phyloP scores from a whole-genome alignment of 805 yeast genomes.

The Candida tibetensis region DNA sequence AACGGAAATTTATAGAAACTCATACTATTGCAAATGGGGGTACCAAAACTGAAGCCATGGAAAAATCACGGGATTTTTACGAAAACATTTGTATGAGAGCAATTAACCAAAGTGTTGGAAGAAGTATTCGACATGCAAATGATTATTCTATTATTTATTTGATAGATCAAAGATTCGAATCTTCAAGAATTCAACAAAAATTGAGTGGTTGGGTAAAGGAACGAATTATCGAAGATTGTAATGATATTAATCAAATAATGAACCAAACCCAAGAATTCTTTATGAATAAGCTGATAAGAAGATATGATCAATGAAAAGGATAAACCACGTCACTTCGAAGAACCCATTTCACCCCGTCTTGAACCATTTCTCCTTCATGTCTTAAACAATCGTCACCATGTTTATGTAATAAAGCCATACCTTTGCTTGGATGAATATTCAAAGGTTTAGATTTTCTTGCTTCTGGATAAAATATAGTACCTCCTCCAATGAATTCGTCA shows the following conservation, averaged over 20 bases:
- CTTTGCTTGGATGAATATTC: conserved; percentile 48
- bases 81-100: conserved; percentile 89
- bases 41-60: conserved; percentile 42
- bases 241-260: conserved; percentile 12
- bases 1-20: conserved; percentile 59
- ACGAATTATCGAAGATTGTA: conserved; percentile 13
- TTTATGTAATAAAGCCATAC: conserved; percentile 59
- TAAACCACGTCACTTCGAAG: conserved; percentile 55
- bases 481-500: conserved; percentile 57
- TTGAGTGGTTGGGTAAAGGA: conserved; percentile 69
- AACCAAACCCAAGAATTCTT: conserved; percentile 29
- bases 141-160: conserved; percentile 79
- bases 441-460: conserved; percentile 20
- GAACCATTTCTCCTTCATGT: conserved; percentile 57
- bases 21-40: conserved; percentile 49
- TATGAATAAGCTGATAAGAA: conserved; percentile 12
- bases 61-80: conserved; percentile 55
- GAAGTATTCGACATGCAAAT: conserved; percentile 79
- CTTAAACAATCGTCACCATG: conserved; percentile 64
- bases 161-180: conserved; percentile 61
- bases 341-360: conserved; percentile 58
- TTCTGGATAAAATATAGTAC: conserved; percentile 50
- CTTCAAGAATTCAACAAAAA: conserved; percentile 48
- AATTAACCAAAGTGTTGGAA: conserved; percentile 87
- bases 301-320: conserved; percentile 1